phyloP scores from a whole-genome alignment of 1,284 basidiomycete species.

The Irpex sp. region DNA sequence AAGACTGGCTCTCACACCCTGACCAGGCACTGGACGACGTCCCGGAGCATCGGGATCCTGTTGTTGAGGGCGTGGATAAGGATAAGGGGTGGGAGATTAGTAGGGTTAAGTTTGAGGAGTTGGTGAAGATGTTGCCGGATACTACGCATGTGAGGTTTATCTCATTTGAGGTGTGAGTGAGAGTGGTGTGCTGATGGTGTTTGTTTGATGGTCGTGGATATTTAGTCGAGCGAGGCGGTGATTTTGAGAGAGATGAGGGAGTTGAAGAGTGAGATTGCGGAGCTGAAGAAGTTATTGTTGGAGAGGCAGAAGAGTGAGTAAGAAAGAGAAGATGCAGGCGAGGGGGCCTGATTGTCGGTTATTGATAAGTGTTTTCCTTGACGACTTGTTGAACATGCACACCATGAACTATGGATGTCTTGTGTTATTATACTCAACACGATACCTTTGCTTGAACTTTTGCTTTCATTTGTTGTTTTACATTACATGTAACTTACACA shows the following conservation, averaged over 20 bases:
- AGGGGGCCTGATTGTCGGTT: no score
- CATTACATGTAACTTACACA: background rate
- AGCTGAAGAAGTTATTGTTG: conserved; percentile 50
- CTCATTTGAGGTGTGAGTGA: background rate
- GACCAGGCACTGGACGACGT: conserved; percentile 69
- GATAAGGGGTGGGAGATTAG: conserved; percentile 62
- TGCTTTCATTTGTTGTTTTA: background rate
- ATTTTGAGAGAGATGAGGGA: conserved; percentile 64
- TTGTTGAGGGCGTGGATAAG: conserved; percentile 56
- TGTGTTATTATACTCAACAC: no score
- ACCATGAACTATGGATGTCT: no score
- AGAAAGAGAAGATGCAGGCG: background rate
- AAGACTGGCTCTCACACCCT: conserved; percentile 59
- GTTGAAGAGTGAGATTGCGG: conserved; percentile 54
- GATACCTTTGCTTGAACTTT: no score
- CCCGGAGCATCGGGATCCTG: conserved; percentile 53
- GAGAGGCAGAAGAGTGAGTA: conserved; percentile 13
- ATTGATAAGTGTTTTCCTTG: no score
- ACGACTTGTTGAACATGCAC: no score
- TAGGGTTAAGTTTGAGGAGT: conserved; percentile 70
- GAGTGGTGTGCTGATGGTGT: conserved; percentile 9
- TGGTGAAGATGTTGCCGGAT: conserved; percentile 78
- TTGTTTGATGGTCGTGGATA: no score
- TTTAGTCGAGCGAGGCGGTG: conserved; percentile 66
- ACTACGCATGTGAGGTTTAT: conserved; percentile 53